Evolutionary conservation across 495 filamentous ascomycete genomes (phyloP), one percentile per base, ranked within the genome.

Genomic region (Talaromyces ruber): DNA sequence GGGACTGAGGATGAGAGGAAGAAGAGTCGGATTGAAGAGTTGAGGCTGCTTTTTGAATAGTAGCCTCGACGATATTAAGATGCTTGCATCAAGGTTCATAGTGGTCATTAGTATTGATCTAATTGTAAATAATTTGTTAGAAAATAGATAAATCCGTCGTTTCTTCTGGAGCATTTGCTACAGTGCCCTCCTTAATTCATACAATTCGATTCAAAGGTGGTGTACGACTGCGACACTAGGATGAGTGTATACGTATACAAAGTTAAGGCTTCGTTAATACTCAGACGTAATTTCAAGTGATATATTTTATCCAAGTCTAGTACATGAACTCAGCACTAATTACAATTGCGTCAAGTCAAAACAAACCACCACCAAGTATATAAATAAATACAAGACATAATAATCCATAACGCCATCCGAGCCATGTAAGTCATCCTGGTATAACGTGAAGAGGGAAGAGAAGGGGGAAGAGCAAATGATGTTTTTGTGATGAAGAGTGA

Each of bases 1-100:
- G 78, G 96, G 83, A 88, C 78, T 37, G 91, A 97, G 64, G 92
- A 97, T 63, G 93, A 97, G 72, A 97, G 92, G 81, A 90, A 85
- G 74, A 77, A 90, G 67, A 90, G 94, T 69, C 79, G 89, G 60
- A 90, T 98, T 65, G 93, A 97, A 72, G 94, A 99, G 79, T 90
- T 99, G 63, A 93, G 85, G 72, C 87, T 97, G 74, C 76, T 99
- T 64, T 84, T 99, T 58, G 91, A 89, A 69, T 96, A 70, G 74
- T 53, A 11, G 14, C 11, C 24, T 39, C 6, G 11, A 18, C 29
- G 30, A n/a, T n/a, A n/a, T n/a, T n/a, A n/a, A n/a, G n/a, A n/a
- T n/a, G n/a, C n/a, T n/a, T n/a, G n/a, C n/a, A n/a, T n/a, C n/a
- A n/a, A n/a, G n/a, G n/a, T n/a, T n/a, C n/a, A n/a, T n/a, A n/a